Evolutionary conservation across 805 yeast species (phyloP), one percentile per base, ranked within the genome.

Genomic region (Tetrapisispora iriomotensis): DNA sequence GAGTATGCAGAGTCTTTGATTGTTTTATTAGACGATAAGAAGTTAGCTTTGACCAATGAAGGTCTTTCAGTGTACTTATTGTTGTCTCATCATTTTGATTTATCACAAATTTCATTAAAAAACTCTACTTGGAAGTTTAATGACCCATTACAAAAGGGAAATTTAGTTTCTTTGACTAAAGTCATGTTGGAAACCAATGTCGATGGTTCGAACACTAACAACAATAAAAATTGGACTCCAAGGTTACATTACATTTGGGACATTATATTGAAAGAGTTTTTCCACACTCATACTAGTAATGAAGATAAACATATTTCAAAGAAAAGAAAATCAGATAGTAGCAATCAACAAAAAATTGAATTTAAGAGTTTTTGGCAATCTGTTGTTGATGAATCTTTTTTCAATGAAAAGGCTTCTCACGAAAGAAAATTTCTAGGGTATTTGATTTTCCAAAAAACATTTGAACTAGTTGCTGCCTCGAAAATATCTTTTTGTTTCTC

Each of bases 391-490:
- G 92, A 86, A 50, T 72, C 82, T 4, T 74, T 83, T 43, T 88
- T 90, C 49, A 67, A 83, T 5, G 76, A 75, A 27, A 75, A 79
- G 46, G 70, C 95, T 0, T 86, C 96, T 1, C 74, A 79, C 24
- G 96, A 88, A 58, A 69, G 95, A 41, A 90, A 88, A 57, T 83
- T 71, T 58, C 74, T 85, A 73, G 97, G 96, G 0, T 76, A 88
- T 50, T 82, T 82, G 48, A 71, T 87, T 9, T 76, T 88, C 44
- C 67, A 62, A 30, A 64, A 68, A 37, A 68, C 77, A 40, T 54
- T 79, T 6, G 53, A 58, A 31, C 40, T 44, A 7, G 48, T 57
- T 6, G 46, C 58, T 2, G 39, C 53, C 9, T 32, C 49, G 4
- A 37, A 39, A n/a, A 45, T 58, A 1, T 32, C 47, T 2, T 29